Conservation (phyloP, 2,329 filamentous ascomycete species). For the Diatrype stigma region DNA sequence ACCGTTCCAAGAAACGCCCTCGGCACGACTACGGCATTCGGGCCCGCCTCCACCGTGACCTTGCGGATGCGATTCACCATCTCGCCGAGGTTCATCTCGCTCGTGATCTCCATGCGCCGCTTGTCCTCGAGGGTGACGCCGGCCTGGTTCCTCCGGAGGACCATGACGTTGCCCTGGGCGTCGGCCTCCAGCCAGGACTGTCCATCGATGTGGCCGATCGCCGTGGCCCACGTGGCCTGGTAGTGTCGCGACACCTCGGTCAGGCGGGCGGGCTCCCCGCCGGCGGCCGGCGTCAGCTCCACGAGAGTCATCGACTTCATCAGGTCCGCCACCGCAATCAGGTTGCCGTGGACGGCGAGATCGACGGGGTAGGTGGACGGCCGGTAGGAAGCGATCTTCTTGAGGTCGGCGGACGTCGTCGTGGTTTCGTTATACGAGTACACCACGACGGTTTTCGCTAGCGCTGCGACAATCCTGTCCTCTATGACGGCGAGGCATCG, state of each 20-base stretch:
- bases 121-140: constrained; percentile 73
- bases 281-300: constrained; percentile 58
- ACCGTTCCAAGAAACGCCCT: constrained; percentile 87
- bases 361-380: constrained; percentile 82
- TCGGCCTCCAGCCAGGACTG: constrained; percentile 81
- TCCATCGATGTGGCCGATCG: constrained; percentile 66
- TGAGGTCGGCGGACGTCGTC: constrained; percentile 52
- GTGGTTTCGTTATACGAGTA: constrained; percentile 55
- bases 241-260: constrained; percentile 76
- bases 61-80: constrained; percentile 86
- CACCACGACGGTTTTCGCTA: constrained; percentile 79
- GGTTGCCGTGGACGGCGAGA: constrained; percentile 66
- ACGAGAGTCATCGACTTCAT: constrained; percentile 89
- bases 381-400: constrained; percentile 71
- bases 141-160: constrained; percentile 68
- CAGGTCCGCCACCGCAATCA: constrained; percentile 81
- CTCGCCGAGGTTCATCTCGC: constrained; percentile 83
- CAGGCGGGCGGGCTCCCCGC: constrained; percentile 58
- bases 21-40: constrained; percentile 68
- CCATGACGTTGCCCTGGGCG: constrained; percentile 79
- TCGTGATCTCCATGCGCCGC: constrained; percentile 65
- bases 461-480: constrained; percentile 75
- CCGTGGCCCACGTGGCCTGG: constrained; percentile 77
- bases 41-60: constrained; percentile 62
- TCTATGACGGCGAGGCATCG: constrained; percentile 71